Evolutionary conservation across 805 yeast genomes (phyloP), one percentile per base, ranked within the genome.

Genomic region (Tetrapisispora phaffii): DNA sequence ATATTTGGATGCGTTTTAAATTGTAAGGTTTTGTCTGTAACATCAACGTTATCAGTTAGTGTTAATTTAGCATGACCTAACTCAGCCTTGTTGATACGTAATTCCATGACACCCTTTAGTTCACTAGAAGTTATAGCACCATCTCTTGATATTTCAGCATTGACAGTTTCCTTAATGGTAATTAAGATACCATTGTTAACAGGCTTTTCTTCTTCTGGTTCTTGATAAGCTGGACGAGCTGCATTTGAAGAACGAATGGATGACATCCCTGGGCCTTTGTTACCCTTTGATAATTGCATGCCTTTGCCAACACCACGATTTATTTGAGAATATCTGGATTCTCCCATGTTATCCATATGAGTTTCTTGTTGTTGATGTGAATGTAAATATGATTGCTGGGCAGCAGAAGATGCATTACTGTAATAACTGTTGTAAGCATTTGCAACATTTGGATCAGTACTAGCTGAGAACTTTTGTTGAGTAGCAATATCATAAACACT

Each of bases 1-100:
- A 93, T 94, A 62, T 90, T 89, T 51, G 98, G 98, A 70, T 93
- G 96, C 15, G 97, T 88, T 66, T 89, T 89, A 71, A 77, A 93
- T 59, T 82, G 88, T 39, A 79, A 70, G 7, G 58, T 34, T 44
- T 58, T 51, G 69, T 77, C 64, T 33, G 71, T 64, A 15, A 73
- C 66, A 35, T 70, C 66, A 26, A 74, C 73, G 20, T 66, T 70
- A 35, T 79, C 72, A 35, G 69, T 63, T 51, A 89, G 68, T 49
- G 75, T 59, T 47, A 93, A 73, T 59, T 76, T 77, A 45, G 87
- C 76, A 53, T 74, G 75, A 13, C 94, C 79, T 52, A 81, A 72
- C 34, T 73, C 76, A n/a, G 83, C 70, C 57, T 88, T 77, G 62
- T 83, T 88, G 51, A 93, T 79, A 62, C 96, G 81, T 60, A 93